phyloP scores from a whole-genome alignment of 2,329 filamentous ascomycete genomes.

The Hypoxylon sp. region DNA sequence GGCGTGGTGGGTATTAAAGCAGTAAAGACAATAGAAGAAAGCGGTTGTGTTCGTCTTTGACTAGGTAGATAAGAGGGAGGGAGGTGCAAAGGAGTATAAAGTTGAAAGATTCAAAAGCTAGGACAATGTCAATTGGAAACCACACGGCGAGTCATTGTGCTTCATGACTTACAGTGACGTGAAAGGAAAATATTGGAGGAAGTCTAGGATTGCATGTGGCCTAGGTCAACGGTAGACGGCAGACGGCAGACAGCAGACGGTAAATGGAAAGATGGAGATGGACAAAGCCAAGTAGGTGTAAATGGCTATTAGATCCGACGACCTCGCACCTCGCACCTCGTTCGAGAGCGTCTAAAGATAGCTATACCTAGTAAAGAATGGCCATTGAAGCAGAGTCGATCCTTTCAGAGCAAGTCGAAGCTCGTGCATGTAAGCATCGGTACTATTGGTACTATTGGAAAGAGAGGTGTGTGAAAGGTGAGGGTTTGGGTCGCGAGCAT shows the following conservation, averaged over 20 bases:
- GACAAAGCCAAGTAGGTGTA: slow-evolving; percentile 34
- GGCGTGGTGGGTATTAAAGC: slow-evolving; percentile 19
- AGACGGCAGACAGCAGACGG: neutral
- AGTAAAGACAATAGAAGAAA: slow-evolving; percentile 20
- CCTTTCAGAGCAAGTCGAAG: slow-evolving; percentile 30
- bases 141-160: slow-evolving; percentile 36
- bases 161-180: slow-evolving; percentile 54
- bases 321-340: slow-evolving; percentile 22
- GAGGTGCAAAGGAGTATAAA: slow-evolving; percentile 27
- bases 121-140: slow-evolving; percentile 46
- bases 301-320: slow-evolving; percentile 22
- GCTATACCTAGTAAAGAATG: slow-evolving; percentile 27
- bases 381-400: slow-evolving; percentile 27
- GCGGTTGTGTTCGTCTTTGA: slow-evolving; percentile 30
- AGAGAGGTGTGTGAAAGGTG: slow-evolving; percentile 32
- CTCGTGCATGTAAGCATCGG: slow-evolving; percentile 1
- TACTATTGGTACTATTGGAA: slow-evolving; percentile 8
- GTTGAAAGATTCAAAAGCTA: slow-evolving; percentile 47
- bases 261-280: slow-evolving; percentile 25
- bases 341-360: slow-evolving; percentile 30
- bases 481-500: slow-evolving; percentile 32
- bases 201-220: slow-evolving; percentile 39
- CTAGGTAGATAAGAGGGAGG: slow-evolving; percentile 20
- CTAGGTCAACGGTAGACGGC: slow-evolving; percentile 1
- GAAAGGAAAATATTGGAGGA: slow-evolving; percentile 46